Evolutionary conservation across 2,329 filamentous ascomycete genomes (phyloP).

Genomic region (Tricladium varicosporioides): DNA sequence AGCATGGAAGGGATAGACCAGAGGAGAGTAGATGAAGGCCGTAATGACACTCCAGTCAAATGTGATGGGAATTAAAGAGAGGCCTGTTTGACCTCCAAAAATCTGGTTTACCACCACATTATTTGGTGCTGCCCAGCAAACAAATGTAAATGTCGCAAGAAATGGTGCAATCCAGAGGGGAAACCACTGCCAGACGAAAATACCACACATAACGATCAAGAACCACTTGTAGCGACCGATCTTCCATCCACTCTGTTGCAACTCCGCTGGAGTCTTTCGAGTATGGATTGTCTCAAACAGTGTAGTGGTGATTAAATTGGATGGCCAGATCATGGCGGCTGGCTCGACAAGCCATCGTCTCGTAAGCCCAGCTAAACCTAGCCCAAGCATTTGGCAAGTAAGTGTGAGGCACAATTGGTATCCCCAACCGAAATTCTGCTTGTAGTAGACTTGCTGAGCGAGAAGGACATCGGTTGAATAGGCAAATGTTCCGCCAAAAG

Average conservation of each 20-base stretch:
- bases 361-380: constrained; percentile 59
- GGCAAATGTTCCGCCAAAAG: constrained; percentile 42
- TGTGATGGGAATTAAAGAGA: constrained; percentile 68
- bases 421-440: constrained; percentile 62
- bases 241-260: constrained; percentile 45
- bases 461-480: constrained; percentile 75
- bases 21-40: constrained; percentile 24
- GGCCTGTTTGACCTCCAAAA: constrained; percentile 64
- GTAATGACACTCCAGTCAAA: constrained; percentile 74
- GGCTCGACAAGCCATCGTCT: constrained; percentile 57
- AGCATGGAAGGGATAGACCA: constrained; percentile 43
- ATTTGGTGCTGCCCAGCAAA: constrained; percentile 69
- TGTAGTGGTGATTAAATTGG: constrained; percentile 42
- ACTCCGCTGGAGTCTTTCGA: constrained; percentile 3
- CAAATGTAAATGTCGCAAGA: constrained; percentile 64
- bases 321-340: constrained; percentile 64
- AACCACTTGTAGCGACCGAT: constrained; percentile 46
- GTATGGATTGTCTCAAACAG: constrained; percentile 36
- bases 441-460: constrained; percentile 69
- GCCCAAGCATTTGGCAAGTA: constrained; percentile 61
- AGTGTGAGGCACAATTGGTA: constrained; percentile 60
- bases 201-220: constrained; percentile 40
- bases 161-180: constrained; percentile 45
- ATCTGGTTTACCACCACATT: constrained; percentile 69
- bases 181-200: constrained; percentile 53